Evolutionary conservation across 75 land plant genomes (phyloP).

Genomic region (Chamaecyparis obtusa): DNA sequence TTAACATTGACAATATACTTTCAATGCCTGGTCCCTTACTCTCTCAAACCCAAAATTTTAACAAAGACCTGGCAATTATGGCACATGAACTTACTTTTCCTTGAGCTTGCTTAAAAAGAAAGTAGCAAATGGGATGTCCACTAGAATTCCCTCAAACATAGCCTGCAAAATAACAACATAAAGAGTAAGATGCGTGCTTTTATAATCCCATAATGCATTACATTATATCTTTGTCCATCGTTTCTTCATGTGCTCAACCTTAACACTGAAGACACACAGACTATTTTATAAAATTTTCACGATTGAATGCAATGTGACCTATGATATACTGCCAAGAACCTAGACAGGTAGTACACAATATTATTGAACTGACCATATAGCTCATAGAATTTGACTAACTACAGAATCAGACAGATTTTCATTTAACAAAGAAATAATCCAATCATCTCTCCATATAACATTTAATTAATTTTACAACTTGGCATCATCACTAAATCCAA

Average conservation of each 20-base stretch:
- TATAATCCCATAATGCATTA: neutral
- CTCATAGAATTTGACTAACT: neutral
- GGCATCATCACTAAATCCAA: neutral
- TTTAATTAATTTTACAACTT: neutral
- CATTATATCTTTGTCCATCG: neutral
- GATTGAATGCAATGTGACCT: neutral
- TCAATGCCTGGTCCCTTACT: neutral
- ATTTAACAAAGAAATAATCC: neutral
- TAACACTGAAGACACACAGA: neutral
- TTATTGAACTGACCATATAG: neutral
- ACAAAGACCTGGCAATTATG: neutral
- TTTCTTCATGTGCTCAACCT: neutral
- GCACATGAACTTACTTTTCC: slow-evolving; percentile 64
- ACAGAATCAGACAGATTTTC: neutral
- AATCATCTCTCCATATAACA: neutral
- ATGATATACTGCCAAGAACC: neutral
- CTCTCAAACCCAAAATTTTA: neutral
- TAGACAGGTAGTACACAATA: neutral
- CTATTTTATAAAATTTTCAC: neutral
- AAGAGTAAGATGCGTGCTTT: neutral
- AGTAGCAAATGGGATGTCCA: slow-evolving; percentile 95
- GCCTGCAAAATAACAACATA: slow-evolving; percentile 49
- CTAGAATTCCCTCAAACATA: slow-evolving; percentile 97
- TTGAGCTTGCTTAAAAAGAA: slow-evolving; percentile 95
- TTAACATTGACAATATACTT: neutral